Evolutionary conservation across 495 filamentous ascomycete species (phyloP).

Genomic region (Aspergillus mulundensis): DNA sequence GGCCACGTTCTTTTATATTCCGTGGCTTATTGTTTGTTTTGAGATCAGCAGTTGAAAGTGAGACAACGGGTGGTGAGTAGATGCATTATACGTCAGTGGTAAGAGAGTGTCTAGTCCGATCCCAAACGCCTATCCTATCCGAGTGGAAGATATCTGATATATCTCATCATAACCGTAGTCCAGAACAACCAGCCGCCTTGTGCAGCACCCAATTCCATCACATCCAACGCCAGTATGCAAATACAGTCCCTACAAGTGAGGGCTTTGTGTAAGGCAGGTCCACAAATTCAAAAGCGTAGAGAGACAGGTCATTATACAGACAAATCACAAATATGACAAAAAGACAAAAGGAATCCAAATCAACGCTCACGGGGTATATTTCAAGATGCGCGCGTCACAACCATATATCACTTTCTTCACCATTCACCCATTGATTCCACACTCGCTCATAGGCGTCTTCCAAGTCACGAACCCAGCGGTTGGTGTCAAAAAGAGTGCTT

Average conservation of each 20-base stretch:
- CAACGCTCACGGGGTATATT: constrained; percentile 27
- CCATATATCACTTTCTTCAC: constrained; percentile 89
- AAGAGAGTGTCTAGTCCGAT: constrained; percentile 1
- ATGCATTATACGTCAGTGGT: neutral
- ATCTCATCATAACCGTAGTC: constrained; percentile 8
- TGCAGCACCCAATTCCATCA: constrained; percentile 9
- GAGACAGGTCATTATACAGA: neutral
- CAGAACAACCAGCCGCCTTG: constrained; percentile 20
- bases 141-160: constrained; percentile 6
- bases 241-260: constrained; percentile 8
- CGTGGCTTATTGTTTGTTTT: neutral
- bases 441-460: constrained; percentile 85
- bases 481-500: constrained; percentile 86
- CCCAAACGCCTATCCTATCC: constrained; percentile 6
- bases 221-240: constrained; percentile 21
- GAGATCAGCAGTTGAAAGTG: neutral
- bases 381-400: constrained; percentile 41
- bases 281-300: neutral
- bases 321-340: constrained; percentile 3
- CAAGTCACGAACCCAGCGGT: constrained; percentile 86
- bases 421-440: constrained; percentile 82
- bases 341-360: constrained; percentile 13
- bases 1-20: neutral
- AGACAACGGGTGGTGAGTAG: neutral
- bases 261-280: constrained; percentile 6